Conservation (phyloP, 2,329 filamentous ascomycete species). For the Hypocrella siamensis region DNA sequence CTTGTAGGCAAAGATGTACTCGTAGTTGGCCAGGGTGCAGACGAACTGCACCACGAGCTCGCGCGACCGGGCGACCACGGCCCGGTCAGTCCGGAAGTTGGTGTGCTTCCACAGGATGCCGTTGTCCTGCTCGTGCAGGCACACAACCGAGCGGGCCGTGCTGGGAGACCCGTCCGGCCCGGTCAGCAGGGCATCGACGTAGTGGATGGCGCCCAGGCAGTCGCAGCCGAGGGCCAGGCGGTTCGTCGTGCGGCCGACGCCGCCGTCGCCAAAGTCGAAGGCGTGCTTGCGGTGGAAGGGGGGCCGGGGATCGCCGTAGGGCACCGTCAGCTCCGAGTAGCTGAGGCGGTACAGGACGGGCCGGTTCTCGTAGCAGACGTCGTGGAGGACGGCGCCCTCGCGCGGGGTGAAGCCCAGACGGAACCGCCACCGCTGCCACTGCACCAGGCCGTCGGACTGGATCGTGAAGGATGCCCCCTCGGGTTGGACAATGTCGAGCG, state of each 20-base stretch:
- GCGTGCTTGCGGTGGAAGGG: slow-evolving; percentile 56
- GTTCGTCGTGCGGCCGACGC: slow-evolving; percentile 51
- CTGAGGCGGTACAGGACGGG: slow-evolving; percentile 51
- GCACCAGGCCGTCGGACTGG: slow-evolving; percentile 27
- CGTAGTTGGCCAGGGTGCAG: slow-evolving; percentile 55
- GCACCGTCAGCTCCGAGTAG: slow-evolving; percentile 55
- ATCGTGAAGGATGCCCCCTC: slow-evolving; percentile 53
- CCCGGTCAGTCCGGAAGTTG: slow-evolving; percentile 44
- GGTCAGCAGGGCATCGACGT: slow-evolving; percentile 41
- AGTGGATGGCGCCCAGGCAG: slow-evolving; percentile 52
- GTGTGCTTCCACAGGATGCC: slow-evolving; percentile 60
- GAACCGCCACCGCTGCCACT: slow-evolving; percentile 57
- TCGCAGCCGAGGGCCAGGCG: slow-evolving; percentile 55
- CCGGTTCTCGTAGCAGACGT: slow-evolving; percentile 50
- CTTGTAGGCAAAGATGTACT: slow-evolving; percentile 39
- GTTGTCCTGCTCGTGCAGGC: slow-evolving; percentile 55
- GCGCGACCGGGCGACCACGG: slow-evolving; percentile 38
- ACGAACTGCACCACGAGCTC: slow-evolving; percentile 54
- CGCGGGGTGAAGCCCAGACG: slow-evolving; percentile 53
- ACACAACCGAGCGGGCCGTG: slow-evolving; percentile 37
- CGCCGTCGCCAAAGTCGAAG: slow-evolving; percentile 57
- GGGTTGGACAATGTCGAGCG: slow-evolving; percentile 55
- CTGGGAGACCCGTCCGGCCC: slow-evolving; percentile 35
- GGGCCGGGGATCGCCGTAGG: slow-evolving; percentile 48
- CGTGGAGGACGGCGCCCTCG: slow-evolving; percentile 56